Percentiles rank a stretch among this genome's conserved stretches.
Evolutionary conservation across 805 yeast genomes (phyloP).

Genomic region (Lipomyces mesembrius): DNA sequence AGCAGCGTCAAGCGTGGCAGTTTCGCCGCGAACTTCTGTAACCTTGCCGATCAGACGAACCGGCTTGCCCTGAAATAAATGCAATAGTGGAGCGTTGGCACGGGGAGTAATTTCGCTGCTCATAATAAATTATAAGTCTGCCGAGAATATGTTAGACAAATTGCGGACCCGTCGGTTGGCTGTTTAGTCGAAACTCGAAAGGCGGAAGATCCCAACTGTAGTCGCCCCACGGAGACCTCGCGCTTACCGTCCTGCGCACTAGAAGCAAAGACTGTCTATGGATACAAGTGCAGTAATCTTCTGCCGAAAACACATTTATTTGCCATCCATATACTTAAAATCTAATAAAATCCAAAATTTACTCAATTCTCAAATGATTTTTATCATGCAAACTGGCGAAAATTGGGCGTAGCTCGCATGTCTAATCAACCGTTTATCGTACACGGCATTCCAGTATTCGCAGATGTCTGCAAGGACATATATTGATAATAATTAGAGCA

Average conservation of each 20-base stretch:
- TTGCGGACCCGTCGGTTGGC: not conserved
- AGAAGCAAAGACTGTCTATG: too few species aligned
- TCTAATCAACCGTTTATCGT: too few species aligned
- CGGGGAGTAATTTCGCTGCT: constrained; percentile 40
- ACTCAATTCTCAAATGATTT: too few species aligned
- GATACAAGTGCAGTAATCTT: too few species aligned
- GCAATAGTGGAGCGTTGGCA: constrained; percentile 42
- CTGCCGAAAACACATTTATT: too few species aligned
- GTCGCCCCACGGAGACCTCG: too few species aligned
- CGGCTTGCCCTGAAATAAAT: constrained; percentile 34
- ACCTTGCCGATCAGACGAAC: constrained; percentile 47
- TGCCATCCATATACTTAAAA: too few species aligned
- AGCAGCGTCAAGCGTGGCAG: constrained; percentile 41
- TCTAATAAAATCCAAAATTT: too few species aligned
- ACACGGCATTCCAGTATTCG: too few species aligned
- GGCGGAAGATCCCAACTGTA: not conserved
- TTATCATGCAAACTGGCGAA: too few species aligned
- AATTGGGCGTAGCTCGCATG: too few species aligned
- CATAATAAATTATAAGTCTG: not conserved
- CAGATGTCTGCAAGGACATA: not conserved
- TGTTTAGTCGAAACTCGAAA: not conserved
- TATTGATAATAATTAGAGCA: not conserved
- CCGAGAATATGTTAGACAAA: not conserved
- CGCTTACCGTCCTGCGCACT: too few species aligned
- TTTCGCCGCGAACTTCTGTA: constrained; percentile 40